A percentile compares a stretch with the other conserved stretches of the same genome.
Conservation (phyloP, 768 basidiomycete species). For the Amanita muscaria region DNA sequence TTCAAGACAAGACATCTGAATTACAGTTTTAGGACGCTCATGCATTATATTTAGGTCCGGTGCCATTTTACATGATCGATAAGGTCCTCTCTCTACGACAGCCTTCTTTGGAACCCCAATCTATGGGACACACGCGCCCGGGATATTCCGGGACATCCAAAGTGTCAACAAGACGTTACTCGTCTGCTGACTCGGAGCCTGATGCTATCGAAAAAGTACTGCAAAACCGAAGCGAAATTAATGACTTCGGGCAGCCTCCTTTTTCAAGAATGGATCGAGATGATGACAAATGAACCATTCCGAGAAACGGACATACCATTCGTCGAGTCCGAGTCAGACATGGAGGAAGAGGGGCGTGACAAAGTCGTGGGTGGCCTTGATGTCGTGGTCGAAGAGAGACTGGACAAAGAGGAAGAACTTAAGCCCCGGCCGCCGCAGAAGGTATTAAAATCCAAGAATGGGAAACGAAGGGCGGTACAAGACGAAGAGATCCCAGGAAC, state of each 20-base stretch:
- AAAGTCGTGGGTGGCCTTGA: too few relatives aligned
- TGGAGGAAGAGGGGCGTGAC: conserved; percentile 25
- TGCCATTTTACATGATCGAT: conserved; percentile 41
- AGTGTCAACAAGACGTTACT: background rate
- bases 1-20: conserved; percentile 20
- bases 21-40: background rate
- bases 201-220: conserved; percentile 23
- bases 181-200: conserved; percentile 11
- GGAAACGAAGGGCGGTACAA: conserved; percentile 26
- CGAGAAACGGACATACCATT: conserved; percentile 15
- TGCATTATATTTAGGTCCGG: conserved; percentile 25
- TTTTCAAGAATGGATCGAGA: conserved; percentile 43
- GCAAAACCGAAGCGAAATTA: conserved; percentile 18
- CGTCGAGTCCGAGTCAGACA: conserved; percentile 12
- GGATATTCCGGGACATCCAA: conserved; percentile 34
- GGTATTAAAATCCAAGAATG: conserved; percentile 21
- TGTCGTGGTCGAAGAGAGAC: too few relatives aligned
- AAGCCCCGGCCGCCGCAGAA: conserved; percentile 20
- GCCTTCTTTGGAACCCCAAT: conserved; percentile 21
- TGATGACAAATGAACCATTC: conserved; percentile 17
- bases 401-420: conserved; percentile 20
- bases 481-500: too few relatives aligned
- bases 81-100: conserved; percentile 50
- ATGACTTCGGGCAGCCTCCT: conserved; percentile 25
- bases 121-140: conserved; percentile 25